Conservation (phyloP, 306 rosid species). For the Pyrus communis region DNA sequence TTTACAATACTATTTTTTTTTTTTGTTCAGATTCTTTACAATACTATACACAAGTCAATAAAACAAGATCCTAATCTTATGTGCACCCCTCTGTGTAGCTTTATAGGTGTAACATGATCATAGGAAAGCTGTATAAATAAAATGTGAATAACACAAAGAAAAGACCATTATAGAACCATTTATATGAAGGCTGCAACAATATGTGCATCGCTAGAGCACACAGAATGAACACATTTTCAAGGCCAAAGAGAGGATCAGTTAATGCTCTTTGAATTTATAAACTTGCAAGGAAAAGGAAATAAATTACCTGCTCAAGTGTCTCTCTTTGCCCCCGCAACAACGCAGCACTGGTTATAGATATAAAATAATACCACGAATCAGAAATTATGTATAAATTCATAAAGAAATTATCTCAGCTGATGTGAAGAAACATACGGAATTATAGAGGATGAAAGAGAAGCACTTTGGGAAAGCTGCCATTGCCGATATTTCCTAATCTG, state of each 20-base stretch:
- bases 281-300: conserved; percentile 19
- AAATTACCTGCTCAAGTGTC: conserved; percentile 67
- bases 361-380: conserved; percentile 6
- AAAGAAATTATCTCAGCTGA: conserved; percentile 11
- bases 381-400: conserved; percentile 1
- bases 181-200: not conserved
- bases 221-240: not conserved
- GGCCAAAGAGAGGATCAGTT: not conserved
- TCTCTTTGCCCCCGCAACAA: conserved; percentile 83
- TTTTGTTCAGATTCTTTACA: not conserved
- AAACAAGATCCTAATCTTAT: not conserved
- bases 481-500: conserved; percentile 92
- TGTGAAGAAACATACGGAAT: conserved; percentile 66
- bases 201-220: not conserved
- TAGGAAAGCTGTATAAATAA: not conserved
- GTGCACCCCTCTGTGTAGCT: not conserved
- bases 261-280: not conserved
- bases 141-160: not conserved
- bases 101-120: not conserved
- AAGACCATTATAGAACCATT: not conserved
- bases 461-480: conserved; percentile 96
- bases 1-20: too few species aligned
- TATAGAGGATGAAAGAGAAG: conserved; percentile 66
- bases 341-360: conserved; percentile 50
- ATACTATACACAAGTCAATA: not conserved